Conservation (phyloP, 495 filamentous ascomycete species). For the Halenospora varia region DNA sequence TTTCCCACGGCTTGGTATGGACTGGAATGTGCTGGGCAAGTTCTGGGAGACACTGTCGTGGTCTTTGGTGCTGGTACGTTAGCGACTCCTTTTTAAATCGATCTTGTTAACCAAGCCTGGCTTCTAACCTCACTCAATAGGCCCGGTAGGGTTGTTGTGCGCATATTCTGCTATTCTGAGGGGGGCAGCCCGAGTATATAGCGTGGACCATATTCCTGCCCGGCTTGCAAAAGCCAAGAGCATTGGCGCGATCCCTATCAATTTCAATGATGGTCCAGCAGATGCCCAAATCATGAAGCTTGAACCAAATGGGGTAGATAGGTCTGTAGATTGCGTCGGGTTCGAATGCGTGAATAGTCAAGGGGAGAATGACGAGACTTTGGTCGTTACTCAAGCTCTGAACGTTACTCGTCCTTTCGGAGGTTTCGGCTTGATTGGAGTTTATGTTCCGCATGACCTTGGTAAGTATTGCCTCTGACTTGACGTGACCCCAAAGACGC, state of each 20-base stretch:
- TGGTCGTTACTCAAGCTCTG: conserved; percentile 1
- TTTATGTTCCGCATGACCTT: conserved; percentile 11
- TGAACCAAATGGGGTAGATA: conserved; percentile 32
- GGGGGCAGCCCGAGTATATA: conserved; percentile 31
- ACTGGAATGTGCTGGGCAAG: conserved; percentile 31
- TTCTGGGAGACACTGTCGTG: conserved; percentile 35
- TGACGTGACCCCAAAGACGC: no score
- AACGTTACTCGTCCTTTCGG: conserved; percentile 5
- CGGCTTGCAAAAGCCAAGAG: conserved; percentile 24
- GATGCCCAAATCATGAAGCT: conserved; percentile 19
- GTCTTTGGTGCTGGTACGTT: conserved; percentile 34
- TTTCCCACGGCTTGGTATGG: conserved; percentile 34
- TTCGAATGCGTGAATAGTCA: conserved; percentile 12
- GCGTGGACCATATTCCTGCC: conserved; percentile 24
- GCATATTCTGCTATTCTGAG: conserved; percentile 37
- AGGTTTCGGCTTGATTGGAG: conserved; percentile 17
- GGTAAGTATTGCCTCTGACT: conserved; percentile 5
- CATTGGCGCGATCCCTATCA: conserved; percentile 27
- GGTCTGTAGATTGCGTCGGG: conserved; percentile 14
- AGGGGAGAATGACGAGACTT: conserved; percentile 5
- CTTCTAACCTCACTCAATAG: no score
- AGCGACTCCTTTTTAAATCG: conserved; percentile 14
- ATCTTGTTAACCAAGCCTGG: conserved; percentile 10
- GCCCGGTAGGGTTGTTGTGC: conserved; percentile 31
- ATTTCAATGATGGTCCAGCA: conserved; percentile 19